Base-by-base conservation (phyloP, 1,284 basidiomycete species). In the Porogramme epimiltina region DNA sequence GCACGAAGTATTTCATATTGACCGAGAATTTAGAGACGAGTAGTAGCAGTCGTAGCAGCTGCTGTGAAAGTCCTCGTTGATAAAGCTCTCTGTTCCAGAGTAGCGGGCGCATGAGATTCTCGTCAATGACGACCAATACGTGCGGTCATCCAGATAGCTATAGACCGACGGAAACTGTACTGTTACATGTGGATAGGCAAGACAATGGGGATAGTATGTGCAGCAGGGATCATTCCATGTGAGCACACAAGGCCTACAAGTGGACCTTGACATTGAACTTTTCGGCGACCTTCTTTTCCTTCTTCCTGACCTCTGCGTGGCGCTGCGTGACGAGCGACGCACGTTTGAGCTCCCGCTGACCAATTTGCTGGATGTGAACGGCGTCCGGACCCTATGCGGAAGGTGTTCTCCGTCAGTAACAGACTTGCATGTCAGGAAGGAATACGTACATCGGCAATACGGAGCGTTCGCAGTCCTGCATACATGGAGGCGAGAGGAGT, bases 351-450 rank as follows among this genome's bases (percentile, higher is more conserved):
- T 97, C 94, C 42, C 85, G 75, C 68, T 90, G 90, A 10, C 93
- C 95, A 46, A 97, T 89, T 73, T 98, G 95, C 70, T 95, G 93
- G 46, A 95, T 87, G 70, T 98, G 95, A 4, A 98, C 84, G 60
- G 85, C 93, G 68, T 95, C 93, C 39, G 93, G 93, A 25, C 94
- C 92, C 90, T 92, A 59, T 15, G 51, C 50, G 15, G 26, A 15
- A 43, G 40, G 42, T 47, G 31, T 13, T 19, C 20, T 16, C 11
- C 22, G 39, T 19, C n/a, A 15, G n/a, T 11, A 0, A 3, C 26
- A 28, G 37, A 13, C 13, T 6, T 37, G 10, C 34, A 10, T 37
- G 34, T 6, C 6, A 5, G 41, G 36, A 40, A 11, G 34, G 25
- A n/a, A 23, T 16, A 69, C 87, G 59, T 66, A 92, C 93, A 74